A percentile compares a stretch with the other conserved stretches of the same genome.
phyloP scores from a whole-genome alignment of 352 stramenopile species.

The Sclerospora graminicola region DNA sequence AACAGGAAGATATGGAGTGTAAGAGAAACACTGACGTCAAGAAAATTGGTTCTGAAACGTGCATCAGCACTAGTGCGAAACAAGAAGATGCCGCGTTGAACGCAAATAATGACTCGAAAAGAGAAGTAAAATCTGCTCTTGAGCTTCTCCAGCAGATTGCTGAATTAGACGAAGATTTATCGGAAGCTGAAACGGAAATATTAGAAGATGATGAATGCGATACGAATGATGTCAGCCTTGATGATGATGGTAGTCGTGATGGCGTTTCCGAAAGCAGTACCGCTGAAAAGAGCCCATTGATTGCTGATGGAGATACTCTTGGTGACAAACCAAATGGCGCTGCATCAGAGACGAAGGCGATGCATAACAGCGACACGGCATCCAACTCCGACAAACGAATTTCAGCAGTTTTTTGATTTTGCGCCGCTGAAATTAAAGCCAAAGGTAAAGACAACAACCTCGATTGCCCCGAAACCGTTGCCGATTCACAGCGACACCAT shows the following conservation, averaged over 20 bases:
- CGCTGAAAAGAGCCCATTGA: not conserved
- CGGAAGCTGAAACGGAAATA: slow-evolving; percentile 28
- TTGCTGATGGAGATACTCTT: not conserved
- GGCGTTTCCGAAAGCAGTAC: slow-evolving; percentile 10
- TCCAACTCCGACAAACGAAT: slow-evolving; percentile 7
- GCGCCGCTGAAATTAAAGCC: slow-evolving; percentile 19
- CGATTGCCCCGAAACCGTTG: slow-evolving; percentile 16
- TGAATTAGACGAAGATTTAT: slow-evolving; percentile 18
- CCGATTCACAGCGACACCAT: slow-evolving; percentile 16
- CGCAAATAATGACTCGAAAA: not conserved
- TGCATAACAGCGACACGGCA: slow-evolving; percentile 1
- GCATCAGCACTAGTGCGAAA: not conserved
- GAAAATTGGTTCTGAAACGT: not conserved
- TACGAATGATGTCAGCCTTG: slow-evolving; percentile 25
- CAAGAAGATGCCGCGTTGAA: not conserved
- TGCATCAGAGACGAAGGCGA: not conserved
- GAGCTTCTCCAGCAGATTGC: slow-evolving; percentile 1
- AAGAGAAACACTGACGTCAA: not conserved
- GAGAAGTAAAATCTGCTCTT: not conserved
- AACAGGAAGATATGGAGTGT: not conserved
- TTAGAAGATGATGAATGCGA: slow-evolving; percentile 21
- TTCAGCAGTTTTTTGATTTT: slow-evolving; percentile 35
- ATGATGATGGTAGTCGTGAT: slow-evolving; percentile 36
- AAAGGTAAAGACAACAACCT: slow-evolving; percentile 10
- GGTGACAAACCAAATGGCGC: not conserved